A percentile compares a stretch with the other conserved stretches of the same genome.
These are phyloP conservation scores for Amaranthus palmeri DNA, from an alignment of 148 eudicot genomes.

Conservation along the genomic window DNA sequence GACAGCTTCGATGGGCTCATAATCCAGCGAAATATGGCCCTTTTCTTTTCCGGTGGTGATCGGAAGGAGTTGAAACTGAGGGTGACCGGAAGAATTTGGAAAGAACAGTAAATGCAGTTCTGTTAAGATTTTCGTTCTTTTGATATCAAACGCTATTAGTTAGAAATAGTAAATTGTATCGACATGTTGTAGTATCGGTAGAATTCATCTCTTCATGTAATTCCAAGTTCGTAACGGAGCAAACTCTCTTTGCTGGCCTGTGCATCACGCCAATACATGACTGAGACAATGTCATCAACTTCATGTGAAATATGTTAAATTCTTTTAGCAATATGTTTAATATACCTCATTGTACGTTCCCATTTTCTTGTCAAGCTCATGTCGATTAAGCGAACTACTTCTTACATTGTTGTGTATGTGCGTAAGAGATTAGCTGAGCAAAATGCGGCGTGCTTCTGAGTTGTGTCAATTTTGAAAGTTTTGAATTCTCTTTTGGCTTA, in stretches of 20 bases:
- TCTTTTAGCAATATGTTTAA: neutral
- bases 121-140: neutral
- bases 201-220: conserved; percentile 24
- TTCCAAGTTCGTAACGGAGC: conserved; percentile 22
- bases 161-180: conserved; percentile 3
- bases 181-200: conserved; percentile 8
- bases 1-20: conserved; percentile 56
- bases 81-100: conserved; percentile 51
- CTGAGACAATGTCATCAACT: conserved; percentile 10
- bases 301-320: neutral
- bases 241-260: conserved; percentile 47
- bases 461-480: neutral
- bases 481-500: neutral
- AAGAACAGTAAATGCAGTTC: conserved; percentile 25
- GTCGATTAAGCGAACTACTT: too few species aligned
- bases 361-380: too few species aligned
- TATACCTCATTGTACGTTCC: neutral
- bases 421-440: too few species aligned
- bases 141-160: neutral
- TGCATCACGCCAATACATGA: conserved; percentile 24
- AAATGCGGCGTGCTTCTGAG: too few species aligned
- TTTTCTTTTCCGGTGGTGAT: conserved; percentile 65
- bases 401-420: too few species aligned
- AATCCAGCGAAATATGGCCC: conserved; percentile 58
- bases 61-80: conserved; percentile 56